phyloP scores from a whole-genome alignment of 2,329 filamentous ascomycete genomes.

The Pyricularia pennisetigena region DNA sequence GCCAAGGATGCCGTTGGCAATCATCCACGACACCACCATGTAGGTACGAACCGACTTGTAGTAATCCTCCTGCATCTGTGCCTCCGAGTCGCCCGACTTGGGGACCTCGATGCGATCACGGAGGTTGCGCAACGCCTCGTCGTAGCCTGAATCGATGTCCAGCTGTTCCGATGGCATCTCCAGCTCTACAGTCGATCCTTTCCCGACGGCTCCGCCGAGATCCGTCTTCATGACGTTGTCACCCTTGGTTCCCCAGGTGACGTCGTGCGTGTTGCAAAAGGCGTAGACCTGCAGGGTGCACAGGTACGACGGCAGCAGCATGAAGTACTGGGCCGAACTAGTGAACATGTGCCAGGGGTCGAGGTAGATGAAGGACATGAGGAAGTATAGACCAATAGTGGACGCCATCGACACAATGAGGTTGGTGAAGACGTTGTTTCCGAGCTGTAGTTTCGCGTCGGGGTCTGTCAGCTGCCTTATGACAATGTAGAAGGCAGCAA shows the following conservation, averaged over 20 bases:
- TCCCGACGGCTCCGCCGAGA: constrained; percentile 73
- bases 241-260: constrained; percentile 97
- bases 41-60: constrained; percentile 96
- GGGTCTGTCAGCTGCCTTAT: constrained; percentile 59
- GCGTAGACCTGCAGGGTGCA: constrained; percentile 97
- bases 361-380: constrained; percentile 93
- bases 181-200: constrained; percentile 76
- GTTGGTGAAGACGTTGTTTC: constrained; percentile 90
- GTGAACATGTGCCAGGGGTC: constrained; percentile 99
- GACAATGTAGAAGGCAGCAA: constrained; percentile 82
- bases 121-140: constrained; percentile 91
- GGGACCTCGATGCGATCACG: constrained; percentile 85
- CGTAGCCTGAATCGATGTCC: constrained; percentile 95
- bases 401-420: constrained; percentile 83
- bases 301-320: constrained; percentile 85
- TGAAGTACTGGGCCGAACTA: constrained; percentile 81
- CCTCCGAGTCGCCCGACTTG: constrained; percentile 49
- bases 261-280: constrained; percentile 98
- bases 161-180: constrained; percentile 98
- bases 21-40: constrained; percentile 94
- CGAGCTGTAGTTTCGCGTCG: constrained; percentile 34
- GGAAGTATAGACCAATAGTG: constrained; percentile 87
- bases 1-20: constrained; percentile 81
- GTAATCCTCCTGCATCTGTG: constrained; percentile 94
- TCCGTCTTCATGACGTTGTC: constrained; percentile 94